phyloP scores from a whole-genome alignment of 257 asterid genomes.

The Parsonsia alboflavescens region DNA sequence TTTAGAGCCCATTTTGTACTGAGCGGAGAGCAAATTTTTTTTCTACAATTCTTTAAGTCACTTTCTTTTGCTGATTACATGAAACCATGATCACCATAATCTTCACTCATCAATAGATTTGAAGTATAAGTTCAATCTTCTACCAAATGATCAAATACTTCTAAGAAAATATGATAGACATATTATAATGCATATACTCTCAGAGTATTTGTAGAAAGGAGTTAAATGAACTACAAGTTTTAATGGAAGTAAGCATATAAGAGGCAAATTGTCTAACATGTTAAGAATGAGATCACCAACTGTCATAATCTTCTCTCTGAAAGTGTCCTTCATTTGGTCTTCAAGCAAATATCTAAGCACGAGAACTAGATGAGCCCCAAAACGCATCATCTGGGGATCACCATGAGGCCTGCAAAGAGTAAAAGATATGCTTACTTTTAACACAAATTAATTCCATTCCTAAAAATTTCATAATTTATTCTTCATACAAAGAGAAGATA shows the following conservation, averaged over 20 bases:
- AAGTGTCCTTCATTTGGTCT: conserved; percentile 76
- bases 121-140: not conserved
- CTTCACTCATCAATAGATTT: not conserved
- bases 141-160: not conserved
- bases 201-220: not conserved
- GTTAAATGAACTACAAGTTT: not conserved
- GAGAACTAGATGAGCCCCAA: conserved; percentile 97
- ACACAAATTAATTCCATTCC: not conserved
- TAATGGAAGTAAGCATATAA: not conserved
- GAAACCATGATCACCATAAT: not conserved
- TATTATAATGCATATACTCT: not conserved
- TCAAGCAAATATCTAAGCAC: conserved; percentile 77
- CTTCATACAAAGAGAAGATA: not conserved
- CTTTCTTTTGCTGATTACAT: not conserved
- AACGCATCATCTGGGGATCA: conserved; percentile 99
- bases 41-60: not conserved
- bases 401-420: conserved; percentile 84
- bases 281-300: conserved; percentile 92
- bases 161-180: not conserved
- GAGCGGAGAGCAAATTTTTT: not conserved
- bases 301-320: conserved; percentile 77
- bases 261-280: conserved; percentile 51
- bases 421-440: conserved; percentile 21
- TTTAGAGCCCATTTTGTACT: not conserved
- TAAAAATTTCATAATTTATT: not conserved